Evolutionary conservation across 352 stramenopile genomes (phyloP), one percentile per base, ranked within the genome.

Genomic region (Aphanomyces invadans): DNA sequence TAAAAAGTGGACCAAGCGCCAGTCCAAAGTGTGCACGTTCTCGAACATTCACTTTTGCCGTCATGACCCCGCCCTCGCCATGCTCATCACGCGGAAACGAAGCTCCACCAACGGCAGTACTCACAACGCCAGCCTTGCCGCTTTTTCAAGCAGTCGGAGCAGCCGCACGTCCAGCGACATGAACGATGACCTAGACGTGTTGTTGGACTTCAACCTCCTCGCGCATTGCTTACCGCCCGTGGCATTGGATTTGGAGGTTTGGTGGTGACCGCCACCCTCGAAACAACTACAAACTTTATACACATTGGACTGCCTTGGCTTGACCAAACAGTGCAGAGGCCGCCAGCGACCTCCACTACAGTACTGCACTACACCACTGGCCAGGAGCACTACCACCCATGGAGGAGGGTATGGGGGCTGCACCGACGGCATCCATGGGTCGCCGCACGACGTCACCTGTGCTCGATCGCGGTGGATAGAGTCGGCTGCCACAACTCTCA

Each of bases 1-100:
- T 60, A 80, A 76, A 70, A 94, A 80, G 59, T 82, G 69, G 89
- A 97, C 80, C 67, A 81, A 76, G 76, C 83, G 78, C 70, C 82
- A 85, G 71, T 73, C 80, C 45, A 73, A 79, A 39, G 76, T 87
- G 52, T 89, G 80, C 77, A 89, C 80, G 56, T 89, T 89, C 62
- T 86, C 77, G 23, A 87, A 89, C 74, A 72, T 79, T 17, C 80
- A 68, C 67, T 89, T 89, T 59, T 44, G 80, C 17, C 78, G 78
- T 55, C 78, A 89, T 60, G 73, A 76, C 19, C 77, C 77, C 10
- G 77, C 83, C 10, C 73, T 87, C 31, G 53, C 73, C 33, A 83
- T 73, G 74, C 77, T 72, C 55, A 89, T 89, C 67, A 76, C 72
- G 31, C 80, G 80, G 65, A 89, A 89, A 52, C 44, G 44, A 52